A percentile compares a stretch with the other conserved stretches of the same genome.
Conservation (phyloP, 2,329 filamentous ascomycete species). For the Fusarium lyarnte region DNA sequence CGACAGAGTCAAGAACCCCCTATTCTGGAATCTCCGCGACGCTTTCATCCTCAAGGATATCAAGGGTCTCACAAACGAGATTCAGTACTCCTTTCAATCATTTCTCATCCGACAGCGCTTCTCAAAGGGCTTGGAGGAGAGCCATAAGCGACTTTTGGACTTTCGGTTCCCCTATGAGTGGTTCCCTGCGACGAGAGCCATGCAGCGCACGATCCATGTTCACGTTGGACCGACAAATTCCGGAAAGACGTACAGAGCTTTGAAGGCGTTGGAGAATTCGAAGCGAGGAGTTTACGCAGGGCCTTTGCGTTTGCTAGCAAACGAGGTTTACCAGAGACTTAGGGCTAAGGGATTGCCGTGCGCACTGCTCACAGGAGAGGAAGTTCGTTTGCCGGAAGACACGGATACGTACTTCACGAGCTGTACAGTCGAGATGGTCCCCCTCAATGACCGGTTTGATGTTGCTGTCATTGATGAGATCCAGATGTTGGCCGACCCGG, state of each 20-base stretch:
- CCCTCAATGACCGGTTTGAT: constrained; percentile 69
- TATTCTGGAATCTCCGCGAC: constrained; percentile 67
- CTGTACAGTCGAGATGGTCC: constrained; percentile 93
- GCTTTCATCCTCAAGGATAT: constrained; percentile 66
- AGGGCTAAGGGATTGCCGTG: constrained; percentile 79
- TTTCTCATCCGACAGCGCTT: constrained; percentile 68
- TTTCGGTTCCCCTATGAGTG: constrained; percentile 90
- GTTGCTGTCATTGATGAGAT: constrained; percentile 99
- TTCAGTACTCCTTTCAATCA: constrained; percentile 75
- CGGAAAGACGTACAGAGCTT: constrained; percentile 94
- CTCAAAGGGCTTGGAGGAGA: constrained; percentile 63
- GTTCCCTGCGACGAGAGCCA: constrained; percentile 83
- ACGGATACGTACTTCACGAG: constrained; percentile 72
- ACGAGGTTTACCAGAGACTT: constrained; percentile 93
- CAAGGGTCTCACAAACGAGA: constrained; percentile 61
- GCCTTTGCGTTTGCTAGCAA: constrained; percentile 85
- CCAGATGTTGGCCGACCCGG: constrained; percentile 87
- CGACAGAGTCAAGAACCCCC: constrained; percentile 57
- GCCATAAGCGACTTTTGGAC: constrained; percentile 77
- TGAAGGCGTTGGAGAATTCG: constrained; percentile 83
- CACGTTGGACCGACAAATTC: constrained; percentile 98
- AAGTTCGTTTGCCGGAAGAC: constrained; percentile 75
- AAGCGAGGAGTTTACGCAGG: constrained; percentile 88
- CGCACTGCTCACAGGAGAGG: constrained; percentile 89
- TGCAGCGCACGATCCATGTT: constrained; percentile 86